A percentile compares a stretch with the other conserved stretches of the same genome.
These are phyloP conservation scores for Ochetophila trinervis DNA, from an alignment of 306 rosid genomes.

Conservation along the genomic window DNA sequence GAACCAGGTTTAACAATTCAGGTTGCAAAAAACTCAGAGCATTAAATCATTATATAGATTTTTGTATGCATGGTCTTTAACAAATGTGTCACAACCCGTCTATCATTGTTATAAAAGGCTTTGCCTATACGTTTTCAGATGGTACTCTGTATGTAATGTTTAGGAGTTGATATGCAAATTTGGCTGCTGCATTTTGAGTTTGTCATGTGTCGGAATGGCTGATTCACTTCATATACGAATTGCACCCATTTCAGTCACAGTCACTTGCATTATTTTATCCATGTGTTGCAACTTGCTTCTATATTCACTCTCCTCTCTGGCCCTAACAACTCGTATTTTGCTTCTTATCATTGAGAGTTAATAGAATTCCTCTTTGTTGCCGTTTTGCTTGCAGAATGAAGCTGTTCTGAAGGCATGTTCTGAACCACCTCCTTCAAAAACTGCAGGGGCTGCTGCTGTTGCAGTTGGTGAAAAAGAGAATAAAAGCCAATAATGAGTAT, in stretches of 20 bases:
- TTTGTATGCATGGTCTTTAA: no score
- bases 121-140: no score
- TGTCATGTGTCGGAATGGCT: background rate
- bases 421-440: conserved; percentile 50
- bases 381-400: conserved; percentile 54
- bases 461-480: conserved; percentile 26
- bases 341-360: background rate
- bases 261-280: background rate
- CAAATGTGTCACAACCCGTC: no score
- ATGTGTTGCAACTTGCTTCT: background rate
- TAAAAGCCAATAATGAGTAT: conserved; percentile 26
- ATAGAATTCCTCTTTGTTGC: conserved; percentile 11
- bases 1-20: no score
- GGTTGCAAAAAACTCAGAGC: no score
- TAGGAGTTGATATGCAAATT: background rate
- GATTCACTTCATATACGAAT: background rate
- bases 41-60: no score
- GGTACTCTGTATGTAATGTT: no score
- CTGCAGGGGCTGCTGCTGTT: conserved; percentile 26
- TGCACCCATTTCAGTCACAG: background rate
- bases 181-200: background rate
- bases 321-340: background rate
- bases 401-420: conserved; percentile 87
- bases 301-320: background rate
- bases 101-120: no score